Percentiles rank a stretch among this genome's conserved stretches.
Conservation (phyloP, 805 yeast species). For the Ogataea nitratoaversa region DNA sequence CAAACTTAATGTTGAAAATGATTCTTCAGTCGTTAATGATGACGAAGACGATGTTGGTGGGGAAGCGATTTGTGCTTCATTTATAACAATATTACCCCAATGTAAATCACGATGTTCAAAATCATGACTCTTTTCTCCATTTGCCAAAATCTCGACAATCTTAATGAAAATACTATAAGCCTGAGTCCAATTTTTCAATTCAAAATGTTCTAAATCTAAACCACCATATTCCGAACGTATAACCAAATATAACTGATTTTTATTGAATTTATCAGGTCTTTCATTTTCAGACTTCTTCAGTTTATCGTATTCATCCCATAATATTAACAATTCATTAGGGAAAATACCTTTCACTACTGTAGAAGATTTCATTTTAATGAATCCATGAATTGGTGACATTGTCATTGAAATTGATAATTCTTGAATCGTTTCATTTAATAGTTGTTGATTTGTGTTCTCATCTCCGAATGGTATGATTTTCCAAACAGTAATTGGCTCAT, state of each 20-base stretch:
- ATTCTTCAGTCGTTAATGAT: slow-evolving; percentile 13
- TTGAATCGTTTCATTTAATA: slow-evolving; percentile 39
- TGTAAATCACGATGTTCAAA: slow-evolving; percentile 74
- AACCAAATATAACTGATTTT: slow-evolving; percentile 33
- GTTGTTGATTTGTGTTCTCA: slow-evolving; percentile 37
- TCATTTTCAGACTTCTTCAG: slow-evolving; percentile 19
- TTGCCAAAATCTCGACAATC: slow-evolving; percentile 43
- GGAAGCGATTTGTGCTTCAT: not conserved
- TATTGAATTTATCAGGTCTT: slow-evolving; percentile 36
- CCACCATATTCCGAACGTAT: slow-evolving; percentile 39
- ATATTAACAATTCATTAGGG: slow-evolving; percentile 36
- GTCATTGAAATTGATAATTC: slow-evolving; percentile 42
- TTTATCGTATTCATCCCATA: slow-evolving; percentile 40
- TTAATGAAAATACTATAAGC: slow-evolving; percentile 48
- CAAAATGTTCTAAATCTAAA: slow-evolving; percentile 40
- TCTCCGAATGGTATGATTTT: slow-evolving; percentile 53
- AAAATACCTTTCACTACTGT: slow-evolving; percentile 43
- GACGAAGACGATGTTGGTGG: too few species aligned
- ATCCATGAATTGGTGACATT: slow-evolving; percentile 40
- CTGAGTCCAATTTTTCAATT: slow-evolving; percentile 35
- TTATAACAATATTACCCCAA: slow-evolving; percentile 57
- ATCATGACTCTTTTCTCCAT: slow-evolving; percentile 46
- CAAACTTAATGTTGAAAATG: slow-evolving; percentile 9
- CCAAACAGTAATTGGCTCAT: slow-evolving; percentile 33
- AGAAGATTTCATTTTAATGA: slow-evolving; percentile 39